phyloP scores from a whole-genome alignment of 148 eudicot species.

The Persicaria tinctoria region DNA sequence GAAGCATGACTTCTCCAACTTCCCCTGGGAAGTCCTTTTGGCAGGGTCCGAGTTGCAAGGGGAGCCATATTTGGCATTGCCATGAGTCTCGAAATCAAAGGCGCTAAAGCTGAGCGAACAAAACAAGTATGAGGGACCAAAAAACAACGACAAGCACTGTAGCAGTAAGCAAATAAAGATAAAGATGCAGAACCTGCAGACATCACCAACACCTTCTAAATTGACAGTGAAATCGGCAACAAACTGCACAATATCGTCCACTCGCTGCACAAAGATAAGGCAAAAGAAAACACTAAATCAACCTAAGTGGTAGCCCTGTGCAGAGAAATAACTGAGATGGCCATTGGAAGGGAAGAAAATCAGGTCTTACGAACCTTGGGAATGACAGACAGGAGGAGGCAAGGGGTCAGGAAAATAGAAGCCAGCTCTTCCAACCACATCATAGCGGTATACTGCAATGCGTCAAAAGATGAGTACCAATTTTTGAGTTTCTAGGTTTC shows the following conservation, averaged over 20 bases:
- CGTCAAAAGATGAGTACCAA: background rate
- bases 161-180: background rate
- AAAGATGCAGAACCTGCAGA: slow-evolving; percentile 59
- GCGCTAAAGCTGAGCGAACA: slow-evolving; percentile 56
- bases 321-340: background rate
- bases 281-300: background rate
- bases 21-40: slow-evolving; percentile 85
- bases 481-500: background rate
- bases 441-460: slow-evolving; percentile 80
- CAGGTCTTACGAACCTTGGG: slow-evolving; percentile 48
- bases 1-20: slow-evolving; percentile 92
- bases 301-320: background rate
- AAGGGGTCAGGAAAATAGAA: slow-evolving; percentile 88
- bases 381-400: slow-evolving; percentile 69
- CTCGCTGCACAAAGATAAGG: slow-evolving; percentile 42
- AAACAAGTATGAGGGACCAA: background rate
- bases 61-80: slow-evolving; percentile 72
- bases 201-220: slow-evolving; percentile 88
- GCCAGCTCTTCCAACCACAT: slow-evolving; percentile 95
- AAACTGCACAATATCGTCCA: slow-evolving; percentile 75
- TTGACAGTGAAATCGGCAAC: slow-evolving; percentile 70
- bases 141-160: background rate
- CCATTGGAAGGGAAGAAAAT: background rate
- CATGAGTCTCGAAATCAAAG: slow-evolving; percentile 74
- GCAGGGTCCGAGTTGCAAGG: slow-evolving; percentile 42